A percentile compares a stretch with the other conserved stretches of the same genome.
phyloP scores from a whole-genome alignment of 345 rosid genomes.

The Salix viminalis region DNA sequence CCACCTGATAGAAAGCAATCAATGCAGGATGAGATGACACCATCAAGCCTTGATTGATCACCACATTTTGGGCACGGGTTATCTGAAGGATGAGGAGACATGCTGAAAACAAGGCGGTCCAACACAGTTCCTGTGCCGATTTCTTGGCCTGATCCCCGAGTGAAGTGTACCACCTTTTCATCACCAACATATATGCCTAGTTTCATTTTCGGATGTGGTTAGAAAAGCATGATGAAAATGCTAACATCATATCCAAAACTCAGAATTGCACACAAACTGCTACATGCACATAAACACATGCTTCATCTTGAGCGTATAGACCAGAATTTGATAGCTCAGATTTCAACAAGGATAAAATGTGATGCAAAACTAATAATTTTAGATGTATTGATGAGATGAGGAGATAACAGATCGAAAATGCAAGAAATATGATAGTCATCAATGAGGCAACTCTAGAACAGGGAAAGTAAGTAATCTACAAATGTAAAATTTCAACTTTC shows the following conservation, averaged over 20 bases:
- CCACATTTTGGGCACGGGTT: slow-evolving; percentile 57
- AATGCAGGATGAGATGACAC: slow-evolving; percentile 63
- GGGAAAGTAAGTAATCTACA: not conserved
- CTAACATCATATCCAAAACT: not conserved
- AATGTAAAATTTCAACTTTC: not conserved
- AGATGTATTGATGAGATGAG: not conserved
- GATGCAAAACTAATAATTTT: not conserved
- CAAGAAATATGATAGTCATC: not conserved
- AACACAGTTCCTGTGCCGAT: slow-evolving; percentile 57
- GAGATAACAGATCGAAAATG: not conserved
- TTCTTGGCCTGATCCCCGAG: slow-evolving; percentile 63
- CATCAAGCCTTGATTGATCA: slow-evolving; percentile 37
- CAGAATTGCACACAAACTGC: not conserved
- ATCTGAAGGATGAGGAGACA: slow-evolving; percentile 36
- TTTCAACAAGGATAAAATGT: not conserved
- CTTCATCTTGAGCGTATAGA: not conserved
- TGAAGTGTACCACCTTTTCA: slow-evolving; percentile 68
- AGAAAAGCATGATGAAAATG: not conserved
- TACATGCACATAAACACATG: not conserved
- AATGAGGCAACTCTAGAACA: not conserved
- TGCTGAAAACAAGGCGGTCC: slow-evolving; percentile 53
- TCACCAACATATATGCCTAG: slow-evolving; percentile 66
- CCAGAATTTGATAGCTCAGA: not conserved
- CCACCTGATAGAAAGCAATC: slow-evolving; percentile 69
- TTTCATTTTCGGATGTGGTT: not conserved